Evolutionary conservation across 1,284 basidiomycete genomes (phyloP).

Genomic region (Leccinum griseonigrum): DNA sequence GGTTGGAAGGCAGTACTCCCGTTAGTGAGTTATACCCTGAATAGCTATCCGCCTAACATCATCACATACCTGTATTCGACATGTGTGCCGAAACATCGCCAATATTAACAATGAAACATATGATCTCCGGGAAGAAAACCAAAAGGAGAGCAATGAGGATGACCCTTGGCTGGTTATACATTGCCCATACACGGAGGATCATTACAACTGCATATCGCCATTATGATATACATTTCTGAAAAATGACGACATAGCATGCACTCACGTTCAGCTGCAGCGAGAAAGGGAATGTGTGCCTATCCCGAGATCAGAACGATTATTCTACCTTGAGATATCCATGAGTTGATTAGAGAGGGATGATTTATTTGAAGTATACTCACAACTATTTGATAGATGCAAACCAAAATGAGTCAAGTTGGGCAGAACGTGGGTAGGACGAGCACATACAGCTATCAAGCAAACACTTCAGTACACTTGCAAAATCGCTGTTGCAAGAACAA

Average conservation of each 20-base stretch:
- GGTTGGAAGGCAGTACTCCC: background rate
- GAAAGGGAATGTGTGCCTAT: background rate
- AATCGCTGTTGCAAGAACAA: background rate
- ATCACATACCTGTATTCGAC: background rate
- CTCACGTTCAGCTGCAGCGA: conserved; percentile 9
- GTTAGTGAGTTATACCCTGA: background rate
- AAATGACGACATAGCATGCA: background rate
- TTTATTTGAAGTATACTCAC: background rate
- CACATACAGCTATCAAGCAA: conserved; percentile 1
- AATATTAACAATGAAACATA: background rate
- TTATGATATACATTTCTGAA: background rate
- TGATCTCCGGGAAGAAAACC: background rate
- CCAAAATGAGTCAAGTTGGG: background rate
- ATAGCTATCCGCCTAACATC: background rate
- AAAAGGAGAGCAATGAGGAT: conserved; percentile 1
- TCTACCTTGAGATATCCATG: background rate
- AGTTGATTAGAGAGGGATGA: background rate
- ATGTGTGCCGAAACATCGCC: background rate
- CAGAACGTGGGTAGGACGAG: background rate
- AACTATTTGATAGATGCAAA: background rate
- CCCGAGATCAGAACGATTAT: background rate
- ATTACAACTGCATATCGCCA: background rate
- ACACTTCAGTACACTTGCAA: background rate
- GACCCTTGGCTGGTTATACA: conserved; percentile 4
- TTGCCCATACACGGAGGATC: conserved; percentile 11